Base-by-base conservation (phyloP, 2,329 filamentous ascomycete genomes). In the Madurella fahalii region DNA sequence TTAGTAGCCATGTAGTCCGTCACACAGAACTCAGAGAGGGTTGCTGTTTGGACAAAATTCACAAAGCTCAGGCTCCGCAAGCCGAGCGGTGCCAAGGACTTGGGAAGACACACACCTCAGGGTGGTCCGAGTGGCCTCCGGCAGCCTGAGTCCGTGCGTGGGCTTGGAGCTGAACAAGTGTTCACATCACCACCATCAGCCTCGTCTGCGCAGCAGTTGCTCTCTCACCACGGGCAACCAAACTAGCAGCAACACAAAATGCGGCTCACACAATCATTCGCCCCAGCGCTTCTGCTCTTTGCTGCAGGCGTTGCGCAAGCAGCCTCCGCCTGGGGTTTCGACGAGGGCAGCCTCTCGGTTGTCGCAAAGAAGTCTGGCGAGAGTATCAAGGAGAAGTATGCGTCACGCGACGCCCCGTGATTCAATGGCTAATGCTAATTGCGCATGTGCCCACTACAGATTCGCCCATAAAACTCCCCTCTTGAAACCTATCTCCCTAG, bases 291-390 rank as follows among this genome's bases (percentile, higher is more conserved):
- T 15, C 62, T 77, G 61, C 69, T 83, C 42, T 70, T 78, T 58
- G 74, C 80, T 54, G 74, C 76, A 47, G 75, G 77, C 54, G 74
- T 73, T 59, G 78, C 73, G 51, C 74, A 75, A 61, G 80, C 80
- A 34, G 77, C 78, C 53, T 76, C 79, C 31, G 80, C 81, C 18
- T 93, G 89, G 89, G 78, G 79, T 53, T 92, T 92, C 64, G 80
- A 87, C 61, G 87, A 91, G 72, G 89, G 80, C 61, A 83, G 79
- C 58, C 76, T 92, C 61, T 78, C 83, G 9, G 77, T 92, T 54
- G 75, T 77, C 61, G 74, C 77, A 64, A 91, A 89, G 72, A 86
- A 86, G 74, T 78, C 77, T 60, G 74, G 77, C 57, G 79, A 77
- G 58, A 75, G 75, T 50, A 71, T 77, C 61, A 86, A 87, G 71